Percentiles rank a stretch among this genome's conserved stretches.
phyloP scores from a whole-genome alignment of 345 rosid species.

The Raphanus raphanistrum region DNA sequence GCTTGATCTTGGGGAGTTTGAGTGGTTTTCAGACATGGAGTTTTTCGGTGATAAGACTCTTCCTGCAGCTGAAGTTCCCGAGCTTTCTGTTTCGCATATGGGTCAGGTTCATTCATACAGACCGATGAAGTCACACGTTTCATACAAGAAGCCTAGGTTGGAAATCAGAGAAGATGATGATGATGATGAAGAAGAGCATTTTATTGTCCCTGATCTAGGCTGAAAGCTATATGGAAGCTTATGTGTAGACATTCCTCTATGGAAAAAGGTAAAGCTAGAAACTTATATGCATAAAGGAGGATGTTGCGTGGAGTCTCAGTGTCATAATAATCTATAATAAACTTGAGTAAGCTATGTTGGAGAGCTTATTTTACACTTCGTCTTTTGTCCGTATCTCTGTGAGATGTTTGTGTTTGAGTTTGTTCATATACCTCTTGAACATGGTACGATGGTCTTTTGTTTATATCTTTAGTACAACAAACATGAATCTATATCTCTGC shows the following conservation, averaged over 20 bases:
- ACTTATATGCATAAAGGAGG: constrained; percentile 13
- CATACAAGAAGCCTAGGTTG: constrained; percentile 77
- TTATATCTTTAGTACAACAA: constrained; percentile 2
- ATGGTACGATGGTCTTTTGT: background rate
- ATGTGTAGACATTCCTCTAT: constrained; percentile 12
- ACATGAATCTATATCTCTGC: background rate
- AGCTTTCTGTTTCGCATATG: constrained; percentile 53
- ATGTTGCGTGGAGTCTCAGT: constrained; percentile 10
- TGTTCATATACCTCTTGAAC: constrained; percentile 22
- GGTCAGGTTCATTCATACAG: constrained; percentile 42
- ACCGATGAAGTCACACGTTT: constrained; percentile 50
- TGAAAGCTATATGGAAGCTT: constrained; percentile 28
- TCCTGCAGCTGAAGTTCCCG: constrained; percentile 90
- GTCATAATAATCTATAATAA: constrained; percentile 20
- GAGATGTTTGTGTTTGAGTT: constrained; percentile 30
- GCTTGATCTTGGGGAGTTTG: constrained; percentile 73
- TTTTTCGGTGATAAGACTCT: constrained; percentile 63
- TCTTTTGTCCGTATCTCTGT: constrained; percentile 1
- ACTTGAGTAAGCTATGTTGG: constrained; percentile 17
- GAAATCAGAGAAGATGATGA: constrained; percentile 53
- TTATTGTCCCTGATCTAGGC: constrained; percentile 89
- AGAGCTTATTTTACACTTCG: background rate
- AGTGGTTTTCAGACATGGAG: constrained; percentile 84
- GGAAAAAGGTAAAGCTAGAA: background rate
- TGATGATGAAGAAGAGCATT: constrained; percentile 66